A percentile compares a stretch with the other conserved stretches of the same genome.
Conservation (phyloP, 768 basidiomycete genomes). For the Tylopilus sp. region DNA sequence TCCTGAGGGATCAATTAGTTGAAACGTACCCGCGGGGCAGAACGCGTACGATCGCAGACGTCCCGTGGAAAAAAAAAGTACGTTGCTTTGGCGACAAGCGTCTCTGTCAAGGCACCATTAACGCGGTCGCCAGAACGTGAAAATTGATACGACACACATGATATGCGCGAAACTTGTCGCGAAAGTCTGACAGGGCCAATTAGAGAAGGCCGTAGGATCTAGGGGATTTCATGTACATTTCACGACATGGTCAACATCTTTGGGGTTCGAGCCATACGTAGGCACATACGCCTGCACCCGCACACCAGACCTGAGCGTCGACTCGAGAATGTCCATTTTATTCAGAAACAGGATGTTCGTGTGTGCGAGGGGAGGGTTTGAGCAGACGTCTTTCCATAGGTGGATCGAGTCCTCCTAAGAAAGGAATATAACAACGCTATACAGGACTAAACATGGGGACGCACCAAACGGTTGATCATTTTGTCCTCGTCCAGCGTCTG, state of each 20-base stretch:
- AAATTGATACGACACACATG: slow-evolving; percentile 42
- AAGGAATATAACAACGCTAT: neutral
- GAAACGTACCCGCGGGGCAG: neutral
- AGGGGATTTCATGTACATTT: slow-evolving; percentile 46
- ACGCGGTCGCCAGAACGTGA: neutral
- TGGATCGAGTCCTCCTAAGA: slow-evolving; percentile 67
- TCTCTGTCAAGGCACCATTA: slow-evolving; percentile 35
- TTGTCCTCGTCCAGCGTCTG: slow-evolving; percentile 68
- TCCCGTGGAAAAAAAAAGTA: slow-evolving; percentile 65
- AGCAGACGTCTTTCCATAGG: slow-evolving; percentile 70
- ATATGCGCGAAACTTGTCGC: slow-evolving; percentile 61
- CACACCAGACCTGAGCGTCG: slow-evolving; percentile 55
- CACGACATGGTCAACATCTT: slow-evolving; percentile 57
- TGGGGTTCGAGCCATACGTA: slow-evolving; percentile 54
- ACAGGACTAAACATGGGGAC: too few relatives aligned
- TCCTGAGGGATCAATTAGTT: slow-evolving; percentile 25
- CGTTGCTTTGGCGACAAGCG: slow-evolving; percentile 54
- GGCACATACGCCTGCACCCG: slow-evolving; percentile 58
- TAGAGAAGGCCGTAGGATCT: neutral
- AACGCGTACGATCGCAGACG: slow-evolving; percentile 59
- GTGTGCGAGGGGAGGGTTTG: slow-evolving; percentile 54
- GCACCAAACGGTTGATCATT: slow-evolving; percentile 59
- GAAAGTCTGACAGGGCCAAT: slow-evolving; percentile 48
- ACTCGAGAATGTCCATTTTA: slow-evolving; percentile 49
- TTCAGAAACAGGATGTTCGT: slow-evolving; percentile 72